These are phyloP conservation scores for Juglanconis oblonga DNA, from an alignment of 2,329 filamentous ascomycete species.

Conservation along the genomic window DNA sequence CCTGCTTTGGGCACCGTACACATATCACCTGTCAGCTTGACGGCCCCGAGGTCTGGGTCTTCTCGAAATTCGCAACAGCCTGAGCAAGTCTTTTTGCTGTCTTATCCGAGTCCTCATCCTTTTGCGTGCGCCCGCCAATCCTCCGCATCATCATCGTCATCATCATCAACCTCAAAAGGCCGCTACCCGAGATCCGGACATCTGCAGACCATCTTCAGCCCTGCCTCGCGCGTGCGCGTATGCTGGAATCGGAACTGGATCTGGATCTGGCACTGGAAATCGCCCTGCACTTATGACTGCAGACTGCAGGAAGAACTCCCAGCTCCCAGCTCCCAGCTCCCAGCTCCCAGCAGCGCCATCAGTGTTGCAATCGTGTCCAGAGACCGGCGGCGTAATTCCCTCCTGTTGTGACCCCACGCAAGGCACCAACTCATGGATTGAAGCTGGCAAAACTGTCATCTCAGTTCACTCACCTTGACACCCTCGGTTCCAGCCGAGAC, in stretches of 20 bases:
- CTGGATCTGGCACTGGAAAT: neutral
- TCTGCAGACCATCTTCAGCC: neutral
- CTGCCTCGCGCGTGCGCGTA: neutral
- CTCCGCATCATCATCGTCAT: neutral
- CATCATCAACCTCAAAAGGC: neutral
- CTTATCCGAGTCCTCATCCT: neutral
- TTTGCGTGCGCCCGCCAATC: neutral
- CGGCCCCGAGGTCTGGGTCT: neutral
- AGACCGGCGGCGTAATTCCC: slow-evolving; percentile 1
- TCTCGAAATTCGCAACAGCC: neutral
- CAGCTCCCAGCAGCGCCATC: slow-evolving; percentile 2
- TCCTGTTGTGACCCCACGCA: slow-evolving; percentile 9
- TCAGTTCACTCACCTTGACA: slow-evolving; percentile 3
- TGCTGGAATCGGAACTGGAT: neutral
- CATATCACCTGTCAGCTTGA: slow-evolving; percentile 2
- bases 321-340: neutral
- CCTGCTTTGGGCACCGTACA: neutral
- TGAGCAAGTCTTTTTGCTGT: neutral
- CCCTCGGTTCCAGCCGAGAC: slow-evolving; percentile 10
- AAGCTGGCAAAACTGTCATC: slow-evolving; percentile 6
- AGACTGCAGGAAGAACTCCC: slow-evolving; percentile 10
- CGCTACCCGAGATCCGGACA: neutral
- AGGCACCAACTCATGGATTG: neutral
- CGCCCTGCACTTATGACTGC: slow-evolving; percentile 1
- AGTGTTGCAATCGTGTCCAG: slow-evolving; percentile 8